A percentile compares a stretch with the other conserved stretches of the same genome.
Evolutionary conservation across 129 eudicot genomes (phyloP).

Genomic region (Calendula officinalis): DNA sequence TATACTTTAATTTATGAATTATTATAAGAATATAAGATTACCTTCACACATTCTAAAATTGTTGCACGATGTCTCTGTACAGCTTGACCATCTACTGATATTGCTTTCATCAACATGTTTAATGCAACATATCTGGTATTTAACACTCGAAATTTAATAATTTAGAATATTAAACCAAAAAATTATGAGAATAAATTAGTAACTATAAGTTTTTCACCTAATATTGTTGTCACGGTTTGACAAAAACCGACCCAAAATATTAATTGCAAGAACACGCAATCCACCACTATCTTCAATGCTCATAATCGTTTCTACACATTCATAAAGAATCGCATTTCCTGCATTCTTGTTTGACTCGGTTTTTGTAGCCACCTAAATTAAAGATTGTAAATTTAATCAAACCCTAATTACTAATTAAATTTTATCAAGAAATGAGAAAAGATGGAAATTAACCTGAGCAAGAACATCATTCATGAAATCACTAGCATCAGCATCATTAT

Average conservation of each 20-base stretch:
- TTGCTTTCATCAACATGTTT: slow-evolving; percentile 94
- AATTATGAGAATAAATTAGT: slow-evolving; percentile 6
- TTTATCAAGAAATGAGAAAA: slow-evolving; percentile 20
- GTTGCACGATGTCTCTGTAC: slow-evolving; percentile 99
- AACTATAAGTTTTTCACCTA: slow-evolving; percentile 45
- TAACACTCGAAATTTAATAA: slow-evolving; percentile 17
- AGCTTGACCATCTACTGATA: slow-evolving; percentile 88
- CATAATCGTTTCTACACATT: slow-evolving; percentile 96
- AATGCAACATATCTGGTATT: slow-evolving; percentile 92
- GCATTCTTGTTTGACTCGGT: slow-evolving; percentile 97
- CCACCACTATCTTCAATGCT: slow-evolving; percentile 96
- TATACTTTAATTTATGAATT: not conserved
- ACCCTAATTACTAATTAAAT: not conserved
- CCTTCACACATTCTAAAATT: slow-evolving; percentile 99
- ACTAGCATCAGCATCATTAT: slow-evolving; percentile 98
- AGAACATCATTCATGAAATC: slow-evolving; percentile 96
- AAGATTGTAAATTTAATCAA: not conserved
- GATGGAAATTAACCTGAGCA: slow-evolving; percentile 65
- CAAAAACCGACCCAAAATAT: slow-evolving; percentile 95
- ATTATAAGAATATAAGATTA: slow-evolving; percentile 25
- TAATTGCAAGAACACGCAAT: slow-evolving; percentile 94
- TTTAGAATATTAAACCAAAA: slow-evolving; percentile 19
- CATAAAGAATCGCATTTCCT: slow-evolving; percentile 97
- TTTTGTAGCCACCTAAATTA: slow-evolving; percentile 86
- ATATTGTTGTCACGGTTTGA: slow-evolving; percentile 98